Percentiles rank a stretch among this genome's conserved stretches.
phyloP scores from a whole-genome alignment of 108 stramenopile species.

The Conticribra weissflogii region DNA sequence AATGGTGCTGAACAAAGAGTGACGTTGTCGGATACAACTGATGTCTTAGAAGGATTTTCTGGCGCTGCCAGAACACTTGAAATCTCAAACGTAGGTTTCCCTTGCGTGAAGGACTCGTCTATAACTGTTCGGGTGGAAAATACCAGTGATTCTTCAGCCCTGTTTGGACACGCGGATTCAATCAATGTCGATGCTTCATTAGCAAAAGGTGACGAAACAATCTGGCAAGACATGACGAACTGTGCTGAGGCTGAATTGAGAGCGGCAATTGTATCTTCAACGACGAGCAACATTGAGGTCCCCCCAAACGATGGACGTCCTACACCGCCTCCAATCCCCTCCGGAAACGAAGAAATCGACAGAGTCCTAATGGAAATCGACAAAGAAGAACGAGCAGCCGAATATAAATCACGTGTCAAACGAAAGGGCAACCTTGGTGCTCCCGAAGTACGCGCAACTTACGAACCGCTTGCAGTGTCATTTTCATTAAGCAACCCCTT shows the following conservation, averaged over 20 bases:
- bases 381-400: constrained; percentile 64
- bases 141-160: constrained; percentile 28
- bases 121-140: constrained; percentile 56
- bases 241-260: constrained; percentile 67
- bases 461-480: constrained; percentile 76
- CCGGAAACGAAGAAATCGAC: constrained; percentile 63
- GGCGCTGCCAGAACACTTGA: constrained; percentile 66
- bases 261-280: constrained; percentile 27
- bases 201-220: constrained; percentile 23
- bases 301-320: constrained; percentile 27
- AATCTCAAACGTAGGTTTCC: constrained; percentile 74
- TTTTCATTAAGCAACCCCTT: constrained; percentile 72
- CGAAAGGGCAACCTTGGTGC: constrained; percentile 47
- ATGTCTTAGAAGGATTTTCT: constrained; percentile 23
- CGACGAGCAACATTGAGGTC: constrained; percentile 22
- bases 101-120: constrained; percentile 63
- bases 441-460: constrained; percentile 60
- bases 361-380: constrained; percentile 74
- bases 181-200: constrained; percentile 7
- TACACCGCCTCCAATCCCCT: constrained; percentile 47
- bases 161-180: constrained; percentile 35
- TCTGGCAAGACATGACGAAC: constrained; percentile 76
- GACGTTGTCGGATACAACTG: constrained; percentile 19
- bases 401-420: constrained; percentile 63
- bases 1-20: constrained; percentile 23